A percentile compares a stretch with the other conserved stretches of the same genome.
These are phyloP conservation scores for Yamadazyma philogaea DNA, from an alignment of 805 yeast species.

Conservation along the genomic window DNA sequence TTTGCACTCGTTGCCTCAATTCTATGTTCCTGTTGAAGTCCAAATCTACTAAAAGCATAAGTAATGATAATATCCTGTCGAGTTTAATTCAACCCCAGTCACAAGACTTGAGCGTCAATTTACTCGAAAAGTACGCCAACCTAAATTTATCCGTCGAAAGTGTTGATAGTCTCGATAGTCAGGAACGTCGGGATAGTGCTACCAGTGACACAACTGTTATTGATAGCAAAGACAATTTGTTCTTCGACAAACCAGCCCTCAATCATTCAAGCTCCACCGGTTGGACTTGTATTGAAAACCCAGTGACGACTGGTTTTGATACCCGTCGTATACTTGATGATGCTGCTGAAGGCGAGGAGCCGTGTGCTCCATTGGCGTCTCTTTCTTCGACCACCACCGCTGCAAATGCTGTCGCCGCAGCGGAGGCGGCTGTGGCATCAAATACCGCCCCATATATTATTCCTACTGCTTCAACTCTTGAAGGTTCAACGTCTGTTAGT, in stretches of 20 bases:
- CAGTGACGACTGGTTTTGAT: background rate
- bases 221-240: conserved; percentile 11
- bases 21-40: conserved; percentile 14
- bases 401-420: background rate
- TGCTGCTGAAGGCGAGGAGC: background rate
- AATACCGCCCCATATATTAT: background rate
- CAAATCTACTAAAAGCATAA: conserved; percentile 13
- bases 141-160: conserved; percentile 15
- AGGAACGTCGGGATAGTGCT: conserved; percentile 16
- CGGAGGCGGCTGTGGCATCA: conserved; percentile 1
- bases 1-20: background rate
- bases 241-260: background rate
- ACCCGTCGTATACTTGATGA: background rate
- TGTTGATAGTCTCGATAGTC: conserved; percentile 12
- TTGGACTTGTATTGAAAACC: background rate
- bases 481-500: background rate
- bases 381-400: background rate
- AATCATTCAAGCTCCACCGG: too few relatives aligned
- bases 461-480: background rate
- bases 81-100: conserved; percentile 9
- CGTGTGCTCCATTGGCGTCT: background rate
- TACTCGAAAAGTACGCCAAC: conserved; percentile 17
- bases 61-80: conserved; percentile 14
- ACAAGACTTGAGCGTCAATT: conserved; percentile 6
- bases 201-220: conserved; percentile 13